phyloP scores from a whole-genome alignment of 352 stramenopile species.

The Phytopythium mirpurense region DNA sequence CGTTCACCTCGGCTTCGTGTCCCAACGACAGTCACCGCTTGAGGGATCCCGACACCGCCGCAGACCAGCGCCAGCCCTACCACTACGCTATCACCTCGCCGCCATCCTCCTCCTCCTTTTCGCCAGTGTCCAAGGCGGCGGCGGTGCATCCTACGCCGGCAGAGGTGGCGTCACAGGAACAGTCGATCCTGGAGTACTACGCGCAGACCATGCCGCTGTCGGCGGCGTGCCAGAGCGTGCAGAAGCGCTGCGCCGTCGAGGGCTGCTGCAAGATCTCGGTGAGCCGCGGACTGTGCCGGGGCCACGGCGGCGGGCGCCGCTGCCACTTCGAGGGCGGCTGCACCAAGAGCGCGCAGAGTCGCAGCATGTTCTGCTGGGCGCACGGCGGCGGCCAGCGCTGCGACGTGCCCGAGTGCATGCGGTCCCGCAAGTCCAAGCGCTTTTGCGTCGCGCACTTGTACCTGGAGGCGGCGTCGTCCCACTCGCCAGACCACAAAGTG shows the following conservation, averaged over 20 bases:
- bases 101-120: background rate
- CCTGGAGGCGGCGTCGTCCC: conserved; percentile 13
- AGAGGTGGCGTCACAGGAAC: background rate
- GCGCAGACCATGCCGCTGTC: conserved; percentile 32
- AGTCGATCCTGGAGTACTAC: conserved; percentile 38
- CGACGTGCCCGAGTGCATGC: conserved; percentile 53
- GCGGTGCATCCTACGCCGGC: background rate
- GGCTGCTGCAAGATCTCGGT: conserved; percentile 66
- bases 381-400: conserved; percentile 70
- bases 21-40: no score
- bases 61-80: background rate
- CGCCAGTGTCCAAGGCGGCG: no score
- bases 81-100: background rate
- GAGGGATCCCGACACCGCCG: no score
- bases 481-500: background rate
- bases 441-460: conserved; percentile 59
- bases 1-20: no score
- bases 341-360: conserved; percentile 64
- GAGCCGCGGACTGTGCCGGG: conserved; percentile 55
- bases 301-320: conserved; percentile 58
- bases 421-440: conserved; percentile 57
- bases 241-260: conserved; percentile 56
- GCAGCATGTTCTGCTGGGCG: conserved; percentile 62
- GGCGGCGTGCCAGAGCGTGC: conserved; percentile 42
- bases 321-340: conserved; percentile 48